These are phyloP conservation scores for Termitomyces sp. DNA, from an alignment of 768 basidiomycete genomes.

Conservation along the genomic window DNA sequence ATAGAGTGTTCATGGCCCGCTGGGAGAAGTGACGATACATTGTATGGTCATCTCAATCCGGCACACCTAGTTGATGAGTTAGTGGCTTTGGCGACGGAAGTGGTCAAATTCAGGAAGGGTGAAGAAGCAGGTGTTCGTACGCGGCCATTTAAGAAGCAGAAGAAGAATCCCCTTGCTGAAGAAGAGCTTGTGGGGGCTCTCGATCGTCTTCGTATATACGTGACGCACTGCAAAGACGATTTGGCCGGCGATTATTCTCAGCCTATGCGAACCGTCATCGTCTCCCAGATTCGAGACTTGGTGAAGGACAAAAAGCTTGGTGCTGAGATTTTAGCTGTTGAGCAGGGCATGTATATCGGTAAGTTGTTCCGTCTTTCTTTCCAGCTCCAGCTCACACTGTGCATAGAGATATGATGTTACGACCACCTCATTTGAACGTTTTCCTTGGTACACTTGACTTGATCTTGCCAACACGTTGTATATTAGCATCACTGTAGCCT, in stretches of 20 bases:
- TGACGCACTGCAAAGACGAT: conserved; percentile 87
- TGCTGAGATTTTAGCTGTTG: conserved; percentile 62
- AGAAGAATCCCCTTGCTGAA: conserved; percentile 32
- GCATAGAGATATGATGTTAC: conserved; percentile 31
- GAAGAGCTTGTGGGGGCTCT: conserved; percentile 52
- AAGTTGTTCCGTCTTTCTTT: conserved; percentile 25
- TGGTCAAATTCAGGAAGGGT: conserved; percentile 41
- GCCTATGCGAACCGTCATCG: conserved; percentile 65
- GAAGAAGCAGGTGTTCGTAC: conserved; percentile 19
- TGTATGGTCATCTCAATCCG: conserved; percentile 89
- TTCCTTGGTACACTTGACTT: background rate
- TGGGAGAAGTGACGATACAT: conserved; percentile 57
- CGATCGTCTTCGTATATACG: conserved; percentile 61
- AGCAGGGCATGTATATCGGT: conserved; percentile 84
- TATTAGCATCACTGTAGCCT: conserved; percentile 34
- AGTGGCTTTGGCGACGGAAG: conserved; percentile 60
- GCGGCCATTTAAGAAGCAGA: conserved; percentile 34
- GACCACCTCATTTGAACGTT: conserved; percentile 3
- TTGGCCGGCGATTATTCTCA: conserved; percentile 42
- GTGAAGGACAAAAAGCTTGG: conserved; percentile 65
- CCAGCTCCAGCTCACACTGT: background rate
- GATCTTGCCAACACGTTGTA: conserved; percentile 24
- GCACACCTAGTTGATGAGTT: conserved; percentile 79
- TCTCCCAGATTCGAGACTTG: conserved; percentile 64
- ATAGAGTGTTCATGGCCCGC: conserved; percentile 92